Conservation (phyloP, 495 filamentous ascomycete genomes). For the Cryomyces antarcticus region DNA sequence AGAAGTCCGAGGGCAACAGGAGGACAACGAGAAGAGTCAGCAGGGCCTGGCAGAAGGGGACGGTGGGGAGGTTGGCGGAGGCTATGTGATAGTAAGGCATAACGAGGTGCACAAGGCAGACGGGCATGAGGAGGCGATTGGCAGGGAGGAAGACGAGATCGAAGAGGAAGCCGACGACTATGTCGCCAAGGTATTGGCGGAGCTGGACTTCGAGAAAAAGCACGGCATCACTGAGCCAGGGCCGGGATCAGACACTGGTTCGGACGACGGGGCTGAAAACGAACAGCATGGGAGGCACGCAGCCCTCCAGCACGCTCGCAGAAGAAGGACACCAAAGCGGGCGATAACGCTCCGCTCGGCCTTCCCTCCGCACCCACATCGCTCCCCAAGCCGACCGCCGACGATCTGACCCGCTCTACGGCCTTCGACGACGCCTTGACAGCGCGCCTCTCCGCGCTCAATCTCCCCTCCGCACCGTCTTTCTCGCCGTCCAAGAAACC, state of each 20-base stretch:
- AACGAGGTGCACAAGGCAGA: background rate
- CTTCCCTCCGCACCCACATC: conserved; percentile 12
- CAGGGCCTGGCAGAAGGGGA: background rate
- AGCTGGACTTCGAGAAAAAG: conserved; percentile 12
- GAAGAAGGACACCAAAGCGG: background rate
- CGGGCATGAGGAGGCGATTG: conserved; percentile 2
- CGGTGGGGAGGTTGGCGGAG: background rate
- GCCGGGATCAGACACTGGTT: background rate
- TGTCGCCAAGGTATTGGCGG: conserved; percentile 14
- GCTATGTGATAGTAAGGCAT: background rate
- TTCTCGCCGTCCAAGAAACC: conserved; percentile 25
- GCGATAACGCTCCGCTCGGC: background rate
- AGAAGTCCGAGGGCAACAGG: no score
- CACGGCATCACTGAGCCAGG: conserved; percentile 2
- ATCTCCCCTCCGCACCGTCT: conserved; percentile 32
- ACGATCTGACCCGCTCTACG: conserved; percentile 3
- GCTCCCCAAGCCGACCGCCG: background rate
- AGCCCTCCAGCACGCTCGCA: background rate
- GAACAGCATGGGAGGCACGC: background rate
- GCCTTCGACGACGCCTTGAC: conserved; percentile 11
- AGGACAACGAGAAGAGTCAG: background rate
- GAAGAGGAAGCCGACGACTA: conserved; percentile 16
- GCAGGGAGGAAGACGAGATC: conserved; percentile 6
- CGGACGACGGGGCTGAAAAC: background rate
- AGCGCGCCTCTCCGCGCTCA: conserved; percentile 8